Percentiles rank a stretch among this genome's conserved stretches.
These are phyloP conservation scores for Yamadazyma friedrichii DNA, from an alignment of 1,139 yeast genomes.

Conservation along the genomic window DNA sequence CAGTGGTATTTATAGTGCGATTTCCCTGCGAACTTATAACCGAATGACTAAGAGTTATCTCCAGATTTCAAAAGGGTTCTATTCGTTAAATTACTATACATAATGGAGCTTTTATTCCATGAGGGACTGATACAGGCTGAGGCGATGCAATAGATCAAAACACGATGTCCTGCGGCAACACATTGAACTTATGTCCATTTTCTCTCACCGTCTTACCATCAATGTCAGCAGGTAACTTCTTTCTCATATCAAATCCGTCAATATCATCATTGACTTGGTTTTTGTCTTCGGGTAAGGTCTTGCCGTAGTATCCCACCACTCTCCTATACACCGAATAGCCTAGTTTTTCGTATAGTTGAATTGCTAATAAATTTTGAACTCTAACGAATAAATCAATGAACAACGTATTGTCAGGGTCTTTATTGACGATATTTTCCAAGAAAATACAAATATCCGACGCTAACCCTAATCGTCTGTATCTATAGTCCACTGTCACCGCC, in stretches of 20 bases:
- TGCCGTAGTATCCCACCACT: constrained; percentile 85
- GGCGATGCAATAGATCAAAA: too few species aligned
- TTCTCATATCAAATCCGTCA: constrained; percentile 90
- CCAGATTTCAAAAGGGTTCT: too few species aligned
- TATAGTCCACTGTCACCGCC: constrained; percentile 87
- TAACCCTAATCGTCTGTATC: constrained; percentile 79
- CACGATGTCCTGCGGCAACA: constrained; percentile 60
- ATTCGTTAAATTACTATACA: too few species aligned
- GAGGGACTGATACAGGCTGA: too few species aligned
- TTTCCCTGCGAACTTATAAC: not conserved
- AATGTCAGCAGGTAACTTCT: constrained; percentile 57
- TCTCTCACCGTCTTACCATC: constrained; percentile 50
- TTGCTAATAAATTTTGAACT: constrained; percentile 77
- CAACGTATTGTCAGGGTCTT: constrained; percentile 67
- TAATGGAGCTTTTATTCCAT: too few species aligned
- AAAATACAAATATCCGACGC: constrained; percentile 77
- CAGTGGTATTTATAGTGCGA: not conserved
- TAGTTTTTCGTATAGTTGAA: constrained; percentile 76
- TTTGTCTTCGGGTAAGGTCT: constrained; percentile 44
- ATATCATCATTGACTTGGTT: constrained; percentile 56
- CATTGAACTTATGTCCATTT: constrained; percentile 58
- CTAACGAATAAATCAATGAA: constrained; percentile 91
- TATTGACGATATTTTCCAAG: constrained; percentile 66
- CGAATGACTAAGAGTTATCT: not conserved
- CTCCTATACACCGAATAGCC: constrained; percentile 85